Evolutionary conservation across 176 grass and related monocot species (phyloP).

Genomic region (Chloris gayana): DNA sequence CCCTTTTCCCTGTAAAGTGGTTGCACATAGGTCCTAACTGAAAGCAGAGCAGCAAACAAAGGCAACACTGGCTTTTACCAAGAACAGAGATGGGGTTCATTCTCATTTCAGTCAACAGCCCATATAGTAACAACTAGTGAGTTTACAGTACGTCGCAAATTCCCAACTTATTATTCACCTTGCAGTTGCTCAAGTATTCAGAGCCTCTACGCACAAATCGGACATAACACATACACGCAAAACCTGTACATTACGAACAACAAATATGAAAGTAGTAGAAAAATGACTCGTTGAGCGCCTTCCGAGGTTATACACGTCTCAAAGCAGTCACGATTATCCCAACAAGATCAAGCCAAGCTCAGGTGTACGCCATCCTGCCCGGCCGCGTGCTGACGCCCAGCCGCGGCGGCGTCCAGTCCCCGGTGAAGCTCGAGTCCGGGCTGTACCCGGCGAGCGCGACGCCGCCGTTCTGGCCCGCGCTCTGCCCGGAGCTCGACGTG

Average conservation of each 20-base stretch:
- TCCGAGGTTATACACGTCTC: not conserved
- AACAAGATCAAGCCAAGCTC: not conserved
- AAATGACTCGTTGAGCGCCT: not conserved
- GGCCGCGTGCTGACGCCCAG: slow-evolving; percentile 11
- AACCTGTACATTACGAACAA: slow-evolving; percentile 29
- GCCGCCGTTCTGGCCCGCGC: slow-evolving; percentile 15
- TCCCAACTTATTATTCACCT: slow-evolving; percentile 13
- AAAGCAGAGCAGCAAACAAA: not conserved
- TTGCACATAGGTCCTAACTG: too few relatives aligned
- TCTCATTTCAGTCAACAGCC: not conserved
- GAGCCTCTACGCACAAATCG: slow-evolving; percentile 1
- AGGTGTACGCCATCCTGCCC: slow-evolving; percentile 45
- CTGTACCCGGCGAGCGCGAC: slow-evolving; percentile 37
- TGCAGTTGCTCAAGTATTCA: not conserved
- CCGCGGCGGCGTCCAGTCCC: slow-evolving; percentile 43
- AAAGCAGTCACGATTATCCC: not conserved
- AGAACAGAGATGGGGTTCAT: not conserved
- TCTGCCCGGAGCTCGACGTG: slow-evolving; percentile 50
- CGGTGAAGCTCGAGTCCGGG: slow-evolving; percentile 49
- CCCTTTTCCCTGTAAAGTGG: too few relatives aligned
- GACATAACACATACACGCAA: not conserved
- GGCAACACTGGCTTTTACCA: not conserved
- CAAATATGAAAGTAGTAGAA: not conserved
- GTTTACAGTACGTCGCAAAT: not conserved
- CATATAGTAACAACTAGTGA: not conserved